These are phyloP conservation scores for Pleurotus tuoliensis DNA, from an alignment of 768 basidiomycete genomes.

Conservation along the genomic window DNA sequence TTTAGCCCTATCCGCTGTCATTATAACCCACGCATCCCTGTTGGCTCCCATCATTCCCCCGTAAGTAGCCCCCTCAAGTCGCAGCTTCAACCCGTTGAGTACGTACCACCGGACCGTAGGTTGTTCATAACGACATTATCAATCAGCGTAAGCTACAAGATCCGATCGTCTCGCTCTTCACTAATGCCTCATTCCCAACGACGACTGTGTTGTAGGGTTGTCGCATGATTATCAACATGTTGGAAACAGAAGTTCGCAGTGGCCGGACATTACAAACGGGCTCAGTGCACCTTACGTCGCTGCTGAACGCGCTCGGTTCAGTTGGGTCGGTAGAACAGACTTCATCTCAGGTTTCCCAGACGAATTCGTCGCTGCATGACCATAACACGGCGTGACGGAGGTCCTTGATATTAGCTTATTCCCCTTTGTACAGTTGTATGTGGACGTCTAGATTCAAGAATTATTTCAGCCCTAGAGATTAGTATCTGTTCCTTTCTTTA, in stretches of 20 bases:
- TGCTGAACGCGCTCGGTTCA: background rate
- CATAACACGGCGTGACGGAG: no score
- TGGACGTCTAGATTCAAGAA: no score
- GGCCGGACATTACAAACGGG: background rate
- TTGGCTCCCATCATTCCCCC: background rate
- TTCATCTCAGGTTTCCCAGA: no score
- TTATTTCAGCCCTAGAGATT: no score
- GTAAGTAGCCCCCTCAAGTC: background rate
- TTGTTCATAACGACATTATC: slow-evolving; percentile 2
- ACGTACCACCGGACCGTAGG: background rate
- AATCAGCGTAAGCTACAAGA: background rate
- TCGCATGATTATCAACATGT: slow-evolving; percentile 6
- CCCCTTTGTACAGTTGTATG: no score
- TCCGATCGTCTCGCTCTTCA: background rate
- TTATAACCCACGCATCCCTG: slow-evolving; percentile 1
- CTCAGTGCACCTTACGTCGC: background rate
- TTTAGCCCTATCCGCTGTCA: background rate
- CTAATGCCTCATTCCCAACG: background rate
- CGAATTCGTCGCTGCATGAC: no score
- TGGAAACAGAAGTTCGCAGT: background rate
- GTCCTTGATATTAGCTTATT: no score
- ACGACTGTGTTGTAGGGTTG: background rate
- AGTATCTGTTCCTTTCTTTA: no score
- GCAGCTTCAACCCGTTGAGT: background rate
- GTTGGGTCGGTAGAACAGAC: no score